These are phyloP conservation scores for Typha latifolia DNA, from an alignment of 176 grass and related monocot genomes.

Conservation along the genomic window DNA sequence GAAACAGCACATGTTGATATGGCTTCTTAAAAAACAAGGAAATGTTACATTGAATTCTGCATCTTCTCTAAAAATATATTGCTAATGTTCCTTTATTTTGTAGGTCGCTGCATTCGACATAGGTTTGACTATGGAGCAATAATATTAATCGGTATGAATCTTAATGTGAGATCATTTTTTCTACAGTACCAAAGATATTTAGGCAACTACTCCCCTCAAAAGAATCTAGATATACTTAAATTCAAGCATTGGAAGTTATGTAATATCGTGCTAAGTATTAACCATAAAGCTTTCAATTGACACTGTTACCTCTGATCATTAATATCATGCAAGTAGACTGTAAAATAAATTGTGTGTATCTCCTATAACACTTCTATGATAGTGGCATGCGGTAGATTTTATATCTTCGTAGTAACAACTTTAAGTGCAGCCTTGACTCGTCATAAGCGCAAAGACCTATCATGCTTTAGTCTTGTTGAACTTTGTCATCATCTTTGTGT, in stretches of 20 bases:
- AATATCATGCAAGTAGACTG: too few species aligned
- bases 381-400: too few species aligned
- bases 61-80: neutral
- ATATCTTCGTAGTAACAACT: too few species aligned
- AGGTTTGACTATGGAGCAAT: conserved; percentile 92
- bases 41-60: neutral
- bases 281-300: too few species aligned
- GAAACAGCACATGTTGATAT: neutral
- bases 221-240: too few species aligned
- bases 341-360: neutral
- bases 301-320: too few species aligned
- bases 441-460: neutral
- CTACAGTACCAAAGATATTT: neutral
- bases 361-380: too few species aligned
- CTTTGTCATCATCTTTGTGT: neutral
- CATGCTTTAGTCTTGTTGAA: neutral
- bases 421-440: too few species aligned
- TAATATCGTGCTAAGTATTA: too few species aligned
- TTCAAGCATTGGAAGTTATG: too few species aligned
- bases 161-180: neutral
- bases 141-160: conserved; percentile 70
- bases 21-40: neutral
- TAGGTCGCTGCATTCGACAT: conserved; percentile 93
- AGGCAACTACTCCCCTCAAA: neutral
- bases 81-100: conserved; percentile 1